Percentiles rank a stretch among this genome's conserved stretches.
Evolutionary conservation across 108 stramenopile species (phyloP).

Genomic region (Ochromonas danica): DNA sequence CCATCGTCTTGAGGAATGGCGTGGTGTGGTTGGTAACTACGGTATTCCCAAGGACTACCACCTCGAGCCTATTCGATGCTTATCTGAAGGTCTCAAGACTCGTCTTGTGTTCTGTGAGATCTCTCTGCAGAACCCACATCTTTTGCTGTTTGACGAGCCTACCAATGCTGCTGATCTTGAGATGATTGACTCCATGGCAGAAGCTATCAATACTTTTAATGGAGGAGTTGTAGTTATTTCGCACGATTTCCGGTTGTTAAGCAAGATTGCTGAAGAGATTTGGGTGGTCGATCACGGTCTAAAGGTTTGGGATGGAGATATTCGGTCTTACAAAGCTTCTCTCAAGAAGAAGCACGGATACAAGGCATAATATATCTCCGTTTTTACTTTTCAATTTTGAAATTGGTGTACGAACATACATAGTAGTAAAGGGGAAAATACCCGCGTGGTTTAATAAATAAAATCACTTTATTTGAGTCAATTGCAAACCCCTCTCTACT

Average conservation of each 20-base stretch:
- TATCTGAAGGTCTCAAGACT: constrained; percentile 26
- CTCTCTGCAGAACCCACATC: constrained; percentile 26
- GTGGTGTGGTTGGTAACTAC: constrained; percentile 53
- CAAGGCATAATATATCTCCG: no score
- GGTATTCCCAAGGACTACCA: constrained; percentile 52
- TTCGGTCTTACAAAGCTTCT: constrained; percentile 50
- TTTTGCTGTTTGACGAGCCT: constrained; percentile 33
- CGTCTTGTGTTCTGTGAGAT: constrained; percentile 34
- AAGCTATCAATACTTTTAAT: constrained; percentile 36
- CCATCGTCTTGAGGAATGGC: constrained; percentile 53
- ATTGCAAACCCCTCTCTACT: no score
- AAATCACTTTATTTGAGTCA: no score
- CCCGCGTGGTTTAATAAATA: no score
- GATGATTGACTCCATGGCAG: constrained; percentile 35
- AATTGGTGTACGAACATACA: no score
- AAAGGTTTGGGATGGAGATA: constrained; percentile 49
- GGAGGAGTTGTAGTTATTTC: constrained; percentile 38
- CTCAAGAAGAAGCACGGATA: constrained; percentile 44
- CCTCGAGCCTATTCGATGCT: constrained; percentile 41
- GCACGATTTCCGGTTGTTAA: constrained; percentile 31
- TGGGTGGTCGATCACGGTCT: constrained; percentile 30
- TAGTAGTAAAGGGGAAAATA: no score
- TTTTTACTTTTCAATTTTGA: no score
- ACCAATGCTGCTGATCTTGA: constrained; percentile 36
- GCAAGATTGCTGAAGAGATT: constrained; percentile 23